Base-by-base conservation (phyloP, 2,329 filamentous ascomycete genomes). In the Beauveria sp. region DNA sequence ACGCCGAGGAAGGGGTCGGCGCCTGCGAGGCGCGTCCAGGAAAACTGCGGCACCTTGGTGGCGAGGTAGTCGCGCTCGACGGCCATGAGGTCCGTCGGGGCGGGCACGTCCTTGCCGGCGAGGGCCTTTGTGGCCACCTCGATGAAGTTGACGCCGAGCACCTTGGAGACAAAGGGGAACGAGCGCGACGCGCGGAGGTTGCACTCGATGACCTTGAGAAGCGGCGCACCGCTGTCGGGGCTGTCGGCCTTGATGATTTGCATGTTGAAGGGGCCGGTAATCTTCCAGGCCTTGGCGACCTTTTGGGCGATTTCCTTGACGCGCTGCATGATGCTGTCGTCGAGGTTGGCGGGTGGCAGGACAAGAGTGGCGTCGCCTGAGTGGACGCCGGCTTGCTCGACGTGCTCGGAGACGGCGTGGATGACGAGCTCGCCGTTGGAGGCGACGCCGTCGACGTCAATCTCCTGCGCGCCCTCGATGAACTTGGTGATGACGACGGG, bases 221-320 rank as follows among this genome's bases (percentile, higher is more conserved):
- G 81, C 40, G 90, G 85, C 70, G 88, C 84, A 61, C 87, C 88
- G 62, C 89, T 89, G 62, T 90, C 86, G 37, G 88, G 85, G 70
- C 89, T 80, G 14, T 90, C 82, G 41, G 90, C 91, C 80, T 96
- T 96, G 84, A 99, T 97, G 77, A 99, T 96, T 74, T 99, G 94
- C 93, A 99, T 97, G 84, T 99, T 99, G 86, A 97, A 99, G 62
- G 94, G 94, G 60, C 94, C 94, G 22, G 92, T 97, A 75, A 97
- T 97, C 71, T 84, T 92, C 91, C 93, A 97, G 53, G 94, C 94
- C 77, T 94, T 90, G 66, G 94, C 94, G 57, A 99, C 92, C 84
- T 96, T 97, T 76, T 92, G 77, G 18, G 94, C 93, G 68, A 99
- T 97, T 68, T 91, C 91, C 85, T 97, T 97, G 71, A 96, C 85